These are phyloP conservation scores for Micromonas pusilla DNA, from an alignment of 139 green algal species.

Conservation along the genomic window DNA sequence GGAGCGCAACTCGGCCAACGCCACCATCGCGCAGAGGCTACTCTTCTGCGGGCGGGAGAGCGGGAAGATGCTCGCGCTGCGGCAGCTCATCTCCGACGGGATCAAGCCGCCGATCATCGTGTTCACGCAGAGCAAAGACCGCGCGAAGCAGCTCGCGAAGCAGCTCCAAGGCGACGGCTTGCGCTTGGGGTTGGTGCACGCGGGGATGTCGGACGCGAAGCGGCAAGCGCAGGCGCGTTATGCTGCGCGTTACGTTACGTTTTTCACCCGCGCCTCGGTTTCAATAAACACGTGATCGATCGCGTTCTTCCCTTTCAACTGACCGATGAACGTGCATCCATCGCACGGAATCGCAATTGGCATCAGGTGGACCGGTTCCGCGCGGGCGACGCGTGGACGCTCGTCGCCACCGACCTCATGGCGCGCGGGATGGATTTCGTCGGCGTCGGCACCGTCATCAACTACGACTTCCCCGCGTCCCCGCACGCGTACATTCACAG, in stretches of 20 bases:
- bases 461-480: slow-evolving; percentile 86
- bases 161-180: slow-evolving; percentile 82
- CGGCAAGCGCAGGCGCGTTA: not conserved
- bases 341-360: too few relatives aligned
- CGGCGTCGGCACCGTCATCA: slow-evolving; percentile 86
- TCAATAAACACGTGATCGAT: too few relatives aligned
- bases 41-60: slow-evolving; percentile 83
- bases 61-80: slow-evolving; percentile 85
- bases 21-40: slow-evolving; percentile 74
- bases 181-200: slow-evolving; percentile 72
- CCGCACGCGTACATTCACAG: slow-evolving; percentile 87
- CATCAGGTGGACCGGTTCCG: slow-evolving; percentile 39
- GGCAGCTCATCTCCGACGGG: slow-evolving; percentile 64
- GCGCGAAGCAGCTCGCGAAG: slow-evolving; percentile 56
- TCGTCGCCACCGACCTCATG: slow-evolving; percentile 92
- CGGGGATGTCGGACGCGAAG: slow-evolving; percentile 39
- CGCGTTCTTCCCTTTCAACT: too few relatives aligned
- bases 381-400: slow-evolving; percentile 65
- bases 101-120: slow-evolving; percentile 83
- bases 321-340: too few relatives aligned
- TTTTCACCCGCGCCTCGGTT: too few relatives aligned
- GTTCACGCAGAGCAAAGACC: slow-evolving; percentile 83
- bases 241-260: too few relatives aligned
- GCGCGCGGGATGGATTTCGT: slow-evolving; percentile 85
- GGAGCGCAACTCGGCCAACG: slow-evolving; percentile 45